Base-by-base conservation (phyloP, 441 rosid species). In the Populus trichocarpa region DNA sequence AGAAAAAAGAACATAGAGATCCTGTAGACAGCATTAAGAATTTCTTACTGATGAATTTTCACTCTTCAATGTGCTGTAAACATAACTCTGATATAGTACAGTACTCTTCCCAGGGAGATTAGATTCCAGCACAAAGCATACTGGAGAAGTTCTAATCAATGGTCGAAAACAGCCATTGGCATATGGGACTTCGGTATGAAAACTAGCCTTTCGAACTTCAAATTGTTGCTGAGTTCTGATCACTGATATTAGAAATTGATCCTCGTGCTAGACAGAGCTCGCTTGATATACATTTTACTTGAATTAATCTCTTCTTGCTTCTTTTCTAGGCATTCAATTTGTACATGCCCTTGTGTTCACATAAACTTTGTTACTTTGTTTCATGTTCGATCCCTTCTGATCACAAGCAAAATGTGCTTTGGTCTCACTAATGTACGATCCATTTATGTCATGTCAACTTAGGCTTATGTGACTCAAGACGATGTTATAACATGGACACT, bases 401-500 rank as follows among this genome's bases (percentile, higher is more conserved):
- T 46, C 57, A 4, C 57, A 14, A 14, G 57, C 57, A 13, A 5
- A 13, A 4, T 46, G 20, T 46, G 57, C 6, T 46, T 14, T 46
- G 57, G 20, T 50, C 59, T 50, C 59, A 50, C 59, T 50, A 18
- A 50, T 50, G 59, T 16, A 50, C 6, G 59, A 53, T 53, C 22
- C n/a, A 53, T 6, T 67, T 30, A 16, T 67, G 70, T 16, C 18
- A 1, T 67, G 4, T 12, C 9, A 63, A 6, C 0, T 2, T 18
- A 89, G 92, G 90, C 89, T 12, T 89, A 89, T 40, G 89, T 87
- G 26, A 84, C 89, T 23, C 92, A 88, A 85, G 92, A 89, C 25
- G 90, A 89, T 70, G 67, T 50, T 26, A 30, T 80, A 53, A 75
- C 71, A 25, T 65, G 68, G 70, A 75, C 82, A 71, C 46, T 86